Conservation (phyloP, 1,139 yeast genomes). For the Geotrichum citri-aurantii region DNA sequence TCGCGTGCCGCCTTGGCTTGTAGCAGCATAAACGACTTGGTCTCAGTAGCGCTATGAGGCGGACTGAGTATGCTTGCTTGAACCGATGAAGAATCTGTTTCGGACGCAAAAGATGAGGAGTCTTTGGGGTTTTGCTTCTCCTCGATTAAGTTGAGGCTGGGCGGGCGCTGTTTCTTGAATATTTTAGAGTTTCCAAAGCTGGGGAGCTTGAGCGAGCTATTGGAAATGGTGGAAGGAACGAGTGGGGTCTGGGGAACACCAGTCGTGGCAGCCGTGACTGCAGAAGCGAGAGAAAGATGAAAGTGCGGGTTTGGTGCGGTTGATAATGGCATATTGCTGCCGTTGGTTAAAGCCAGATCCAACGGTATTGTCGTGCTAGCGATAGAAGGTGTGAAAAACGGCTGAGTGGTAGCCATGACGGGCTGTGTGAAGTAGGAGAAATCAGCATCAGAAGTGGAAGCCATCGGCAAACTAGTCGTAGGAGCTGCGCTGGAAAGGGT, state of each 20-base stretch:
- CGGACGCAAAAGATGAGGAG: neutral
- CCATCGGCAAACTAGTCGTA: neutral
- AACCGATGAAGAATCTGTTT: neutral
- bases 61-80: neutral
- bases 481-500: neutral
- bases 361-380: neutral
- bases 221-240: slow-evolving; percentile 1
- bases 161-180: neutral
- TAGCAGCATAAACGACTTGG: slow-evolving; percentile 2
- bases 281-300: slow-evolving; percentile 3
- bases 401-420: neutral
- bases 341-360: neutral
- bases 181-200: neutral
- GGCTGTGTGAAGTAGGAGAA: slow-evolving; percentile 1
- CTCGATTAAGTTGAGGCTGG: neutral
- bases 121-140: neutral
- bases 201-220: slow-evolving; percentile 8
- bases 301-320: slow-evolving; percentile 4
- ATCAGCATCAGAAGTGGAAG: neutral
- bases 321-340: neutral
- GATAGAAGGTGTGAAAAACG: neutral
- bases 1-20: neutral
- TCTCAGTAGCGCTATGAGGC: slow-evolving; percentile 1
- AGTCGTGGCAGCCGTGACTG: slow-evolving; percentile 1
- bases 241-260: slow-evolving; percentile 5